A percentile compares a stretch with the other conserved stretches of the same genome.
These are phyloP conservation scores for Chiua virens DNA, from an alignment of 768 basidiomycete genomes.

Conservation along the genomic window DNA sequence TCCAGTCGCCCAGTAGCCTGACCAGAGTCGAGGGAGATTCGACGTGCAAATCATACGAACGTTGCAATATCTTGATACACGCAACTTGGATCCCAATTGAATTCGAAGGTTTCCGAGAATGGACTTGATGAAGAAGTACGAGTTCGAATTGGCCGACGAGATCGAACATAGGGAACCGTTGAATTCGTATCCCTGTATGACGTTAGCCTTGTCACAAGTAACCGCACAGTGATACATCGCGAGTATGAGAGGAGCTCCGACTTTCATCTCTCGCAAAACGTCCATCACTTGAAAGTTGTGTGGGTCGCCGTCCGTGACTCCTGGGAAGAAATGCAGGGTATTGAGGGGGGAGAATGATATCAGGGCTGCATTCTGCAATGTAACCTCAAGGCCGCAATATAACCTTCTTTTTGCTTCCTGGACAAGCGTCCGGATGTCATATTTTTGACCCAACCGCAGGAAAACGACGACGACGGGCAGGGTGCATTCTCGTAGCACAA, in stretches of 20 bases:
- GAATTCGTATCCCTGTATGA: no score
- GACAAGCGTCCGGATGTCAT: constrained; percentile 6
- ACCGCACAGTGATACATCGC: no score
- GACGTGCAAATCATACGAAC: neutral
- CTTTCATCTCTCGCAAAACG: constrained; percentile 5
- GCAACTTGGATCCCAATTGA: neutral
- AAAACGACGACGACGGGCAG: constrained; percentile 5
- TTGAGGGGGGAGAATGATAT: no score
- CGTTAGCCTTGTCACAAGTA: neutral
- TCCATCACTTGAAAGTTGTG: constrained; percentile 18
- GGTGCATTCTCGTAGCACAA: neutral
- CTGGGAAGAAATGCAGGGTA: neutral
- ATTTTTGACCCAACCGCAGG: constrained; percentile 20
- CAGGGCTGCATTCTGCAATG: neutral
- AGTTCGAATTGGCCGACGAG: no score
- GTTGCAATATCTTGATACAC: neutral
- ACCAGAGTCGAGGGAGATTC: neutral
- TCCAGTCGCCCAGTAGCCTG: neutral
- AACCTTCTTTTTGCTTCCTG: constrained; percentile 8
- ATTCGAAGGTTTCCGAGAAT: neutral
- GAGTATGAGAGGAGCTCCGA: constrained; percentile 7
- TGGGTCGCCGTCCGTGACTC: constrained; percentile 4
- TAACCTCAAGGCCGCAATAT: neutral
- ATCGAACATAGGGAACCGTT: no score
- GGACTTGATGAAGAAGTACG: neutral